Evolutionary conservation across 305 asterid genomes (phyloP), one percentile per base, ranked within the genome.

Genomic region (Rubia tinctorum): DNA sequence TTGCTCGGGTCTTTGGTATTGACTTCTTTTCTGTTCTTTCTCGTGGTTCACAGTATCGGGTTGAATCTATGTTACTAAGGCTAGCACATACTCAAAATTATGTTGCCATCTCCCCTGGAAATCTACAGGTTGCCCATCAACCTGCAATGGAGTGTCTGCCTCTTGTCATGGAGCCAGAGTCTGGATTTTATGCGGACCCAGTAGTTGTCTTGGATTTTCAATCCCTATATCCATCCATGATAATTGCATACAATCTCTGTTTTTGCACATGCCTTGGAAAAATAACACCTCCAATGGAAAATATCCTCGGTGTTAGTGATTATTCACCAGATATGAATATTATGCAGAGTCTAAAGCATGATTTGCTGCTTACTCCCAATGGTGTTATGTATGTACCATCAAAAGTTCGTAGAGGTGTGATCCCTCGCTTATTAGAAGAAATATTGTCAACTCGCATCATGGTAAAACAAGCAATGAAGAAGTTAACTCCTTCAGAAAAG

Each of bases 121-220:
- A 76, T 73, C 90, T 85, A 39, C 99, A 95, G 88, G 99, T 95
- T 76, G 96, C 96, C 73, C 80, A 71, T 82, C 99, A 95, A 84
- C 99, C 99, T 45, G 98, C 99, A 71, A 90, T 95, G 99, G 99
- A 92, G 78, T 95, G 99, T 88, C 73, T 89, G 73, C 98, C 99
- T 43, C 99, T 95, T 78, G 99, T 95, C 68, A 88, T 95, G 99
- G 99, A 95, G 86, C 99, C 99, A 66, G 93, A 92, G 83, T 95
- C 99, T 81, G 89, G 85, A 9, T 95, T 90, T 79, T 95, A 90
- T 85, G 86, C 96, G 23, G 98, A 95, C 78, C 99, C 98, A 23
- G 98, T 92, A 47, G 84, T 95, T 63, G 97, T 95, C 82, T 79
- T 95, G 84, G 99, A 95, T 83, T 95, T 95, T 81, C 99, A 95